Evolutionary conservation across 2,329 filamentous ascomycete species (phyloP), one percentile per base, ranked within the genome.

Genomic region (Immersiporthe knoxdaviesiana): DNA sequence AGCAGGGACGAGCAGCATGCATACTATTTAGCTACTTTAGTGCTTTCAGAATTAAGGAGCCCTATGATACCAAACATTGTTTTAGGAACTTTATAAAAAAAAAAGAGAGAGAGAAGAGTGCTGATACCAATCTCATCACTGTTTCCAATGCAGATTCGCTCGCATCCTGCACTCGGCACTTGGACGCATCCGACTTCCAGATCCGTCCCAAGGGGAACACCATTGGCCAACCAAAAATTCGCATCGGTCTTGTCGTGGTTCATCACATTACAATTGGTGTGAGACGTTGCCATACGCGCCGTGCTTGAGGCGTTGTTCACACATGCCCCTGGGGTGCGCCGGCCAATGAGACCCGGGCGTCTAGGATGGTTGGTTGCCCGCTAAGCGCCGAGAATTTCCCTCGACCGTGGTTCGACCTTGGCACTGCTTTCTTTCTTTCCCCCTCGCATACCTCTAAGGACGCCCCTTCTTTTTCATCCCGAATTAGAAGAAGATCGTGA

Each of bases 11-110:
- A 44, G 44, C 44, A 24, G 27, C 65, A 41, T 54, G 27, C 65
- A 41, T 54, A 54, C 64, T 71, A 69, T 71, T 69, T 70, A 70
- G 66, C 66, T 63, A 70, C 41, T 39, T 66, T 54, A n/a, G 35
- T 8, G 61, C 61, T 21, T 65, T 37, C 44, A 65, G 24, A 60
- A 68, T 59, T 66, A 35, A 58, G 63, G 65, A 67, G 7, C 50
- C 32, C 18, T n/a, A 67, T n/a, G 44, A 68, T 50, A 54, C 66
- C 64, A 66, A n/a, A 56, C 44, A 39, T 27, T 21, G 12, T 37
- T 47, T 63, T 24, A n/a, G 39, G n/a, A 14, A 54, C 62, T 37
- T 54, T 18, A 50, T 18, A 47, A 47, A 7, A 11, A 21, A 47
- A 47, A 4, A 44, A 18, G 3, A 44, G 18, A 44, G 18, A 44